Evolutionary conservation across 352 stramenopile species (phyloP).

Genomic region (Globisporangium emineosum): DNA sequence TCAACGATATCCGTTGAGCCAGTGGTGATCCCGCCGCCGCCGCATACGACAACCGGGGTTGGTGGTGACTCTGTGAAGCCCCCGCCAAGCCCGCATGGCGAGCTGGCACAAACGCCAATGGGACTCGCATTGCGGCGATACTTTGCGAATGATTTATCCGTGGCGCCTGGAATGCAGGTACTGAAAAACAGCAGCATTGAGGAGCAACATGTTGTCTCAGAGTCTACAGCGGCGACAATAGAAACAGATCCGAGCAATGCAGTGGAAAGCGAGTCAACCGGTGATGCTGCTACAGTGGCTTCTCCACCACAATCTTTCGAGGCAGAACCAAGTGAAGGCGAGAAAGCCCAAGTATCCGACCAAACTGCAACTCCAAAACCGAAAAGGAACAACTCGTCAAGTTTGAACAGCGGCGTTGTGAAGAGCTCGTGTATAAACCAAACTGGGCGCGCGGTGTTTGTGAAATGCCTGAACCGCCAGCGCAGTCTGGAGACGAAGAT

Average conservation of each 20-base stretch:
- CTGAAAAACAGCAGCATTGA: background rate
- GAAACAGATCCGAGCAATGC: background rate
- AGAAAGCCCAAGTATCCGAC: background rate
- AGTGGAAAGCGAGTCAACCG: background rate
- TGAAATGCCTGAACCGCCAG: constrained; percentile 80
- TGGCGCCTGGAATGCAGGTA: background rate
- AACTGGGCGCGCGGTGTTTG: constrained; percentile 61
- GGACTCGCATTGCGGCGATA: constrained; percentile 44
- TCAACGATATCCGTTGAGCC: constrained; percentile 16
- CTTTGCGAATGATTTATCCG: constrained; percentile 39
- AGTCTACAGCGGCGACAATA: background rate
- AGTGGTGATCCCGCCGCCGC: constrained; percentile 14
- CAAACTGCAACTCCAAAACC: background rate
- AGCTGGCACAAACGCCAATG: constrained; percentile 58
- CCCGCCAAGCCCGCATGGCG: constrained; percentile 35
- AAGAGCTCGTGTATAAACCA: constrained; percentile 29
- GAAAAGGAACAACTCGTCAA: background rate
- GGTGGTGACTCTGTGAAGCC: background rate
- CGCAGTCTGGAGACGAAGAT: constrained; percentile 78
- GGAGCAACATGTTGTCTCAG: background rate
- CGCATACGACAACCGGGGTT: background rate
- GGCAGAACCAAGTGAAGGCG: background rate
- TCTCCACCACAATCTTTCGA: background rate
- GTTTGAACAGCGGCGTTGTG: constrained; percentile 9
- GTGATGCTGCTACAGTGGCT: background rate